Evolutionary conservation across 257 asterid species (phyloP).

Genomic region (Capsicum baccatum): DNA sequence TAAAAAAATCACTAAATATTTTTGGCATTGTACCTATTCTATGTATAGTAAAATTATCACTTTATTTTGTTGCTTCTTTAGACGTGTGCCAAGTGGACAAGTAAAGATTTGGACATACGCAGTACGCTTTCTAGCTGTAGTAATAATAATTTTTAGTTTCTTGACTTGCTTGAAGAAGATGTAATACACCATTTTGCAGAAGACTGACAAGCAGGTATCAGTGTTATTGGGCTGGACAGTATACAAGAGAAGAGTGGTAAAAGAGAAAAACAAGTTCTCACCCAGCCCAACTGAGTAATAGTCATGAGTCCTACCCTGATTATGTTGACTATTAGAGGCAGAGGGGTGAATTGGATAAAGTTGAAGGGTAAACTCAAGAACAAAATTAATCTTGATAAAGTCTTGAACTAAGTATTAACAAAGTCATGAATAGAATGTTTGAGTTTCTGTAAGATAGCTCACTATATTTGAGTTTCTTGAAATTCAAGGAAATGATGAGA

Average conservation of each 20-base stretch:
- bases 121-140: neutral
- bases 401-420: neutral
- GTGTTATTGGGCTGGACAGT: neutral
- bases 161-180: neutral
- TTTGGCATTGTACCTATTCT: too few relatives aligned
- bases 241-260: neutral
- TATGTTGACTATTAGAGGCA: neutral
- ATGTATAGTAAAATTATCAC: too few relatives aligned
- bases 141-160: neutral
- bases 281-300: neutral
- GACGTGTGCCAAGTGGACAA: too few relatives aligned
- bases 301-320: neutral
- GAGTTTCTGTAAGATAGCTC: neutral
- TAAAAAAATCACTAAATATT: too few relatives aligned
- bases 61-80: too few relatives aligned
- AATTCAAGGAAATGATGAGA: neutral
- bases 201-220: neutral
- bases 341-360: neutral
- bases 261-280: neutral
- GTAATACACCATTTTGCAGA: neutral
- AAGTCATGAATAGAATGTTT: neutral
- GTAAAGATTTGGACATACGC: neutral
- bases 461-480: conserved; percentile 9
- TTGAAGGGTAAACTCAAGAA: neutral
- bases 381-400: neutral